Conservation (phyloP, 768 basidiomycete genomes). For the Auricularia sp. region DNA sequence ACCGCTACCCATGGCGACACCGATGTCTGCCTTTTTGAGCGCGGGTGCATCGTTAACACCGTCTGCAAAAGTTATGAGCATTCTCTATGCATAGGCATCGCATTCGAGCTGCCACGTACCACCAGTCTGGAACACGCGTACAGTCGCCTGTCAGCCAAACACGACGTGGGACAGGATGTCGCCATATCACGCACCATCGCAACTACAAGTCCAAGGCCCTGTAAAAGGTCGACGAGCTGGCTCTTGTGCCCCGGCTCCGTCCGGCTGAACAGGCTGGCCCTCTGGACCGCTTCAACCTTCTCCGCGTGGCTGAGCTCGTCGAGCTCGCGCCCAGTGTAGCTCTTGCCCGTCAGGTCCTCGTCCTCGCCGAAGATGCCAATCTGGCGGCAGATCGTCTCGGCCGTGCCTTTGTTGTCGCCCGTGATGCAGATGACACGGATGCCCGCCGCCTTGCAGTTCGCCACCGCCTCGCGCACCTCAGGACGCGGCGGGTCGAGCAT, state of each 20-base stretch:
- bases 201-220: slow-evolving; percentile 84
- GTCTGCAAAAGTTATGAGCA: slow-evolving; percentile 44
- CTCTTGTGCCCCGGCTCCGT: slow-evolving; percentile 95
- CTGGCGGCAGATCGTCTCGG: slow-evolving; percentile 92
- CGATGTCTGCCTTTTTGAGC: slow-evolving; percentile 93
- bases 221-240: slow-evolving; percentile 87
- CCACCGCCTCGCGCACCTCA: slow-evolving; percentile 78
- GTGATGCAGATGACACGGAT: slow-evolving; percentile 97
- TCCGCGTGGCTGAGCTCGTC: slow-evolving; percentile 72
- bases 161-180: not conserved
- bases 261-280: slow-evolving; percentile 82
- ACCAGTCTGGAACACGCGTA: not conserved
- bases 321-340: slow-evolving; percentile 88
- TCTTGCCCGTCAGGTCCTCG: slow-evolving; percentile 90
- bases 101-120: not conserved
- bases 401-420: slow-evolving; percentile 95
- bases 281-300: slow-evolving; percentile 77
- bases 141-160: not conserved
- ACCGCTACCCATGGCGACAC: slow-evolving; percentile 97
- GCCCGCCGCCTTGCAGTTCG: slow-evolving; percentile 84
- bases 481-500: slow-evolving; percentile 98
- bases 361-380: slow-evolving; percentile 85
- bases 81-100: not conserved
- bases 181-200: slow-evolving; percentile 64
- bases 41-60: slow-evolving; percentile 99